These are phyloP conservation scores for Rubroboletus satanas DNA, from an alignment of 768 basidiomycete species.

Conservation along the genomic window DNA sequence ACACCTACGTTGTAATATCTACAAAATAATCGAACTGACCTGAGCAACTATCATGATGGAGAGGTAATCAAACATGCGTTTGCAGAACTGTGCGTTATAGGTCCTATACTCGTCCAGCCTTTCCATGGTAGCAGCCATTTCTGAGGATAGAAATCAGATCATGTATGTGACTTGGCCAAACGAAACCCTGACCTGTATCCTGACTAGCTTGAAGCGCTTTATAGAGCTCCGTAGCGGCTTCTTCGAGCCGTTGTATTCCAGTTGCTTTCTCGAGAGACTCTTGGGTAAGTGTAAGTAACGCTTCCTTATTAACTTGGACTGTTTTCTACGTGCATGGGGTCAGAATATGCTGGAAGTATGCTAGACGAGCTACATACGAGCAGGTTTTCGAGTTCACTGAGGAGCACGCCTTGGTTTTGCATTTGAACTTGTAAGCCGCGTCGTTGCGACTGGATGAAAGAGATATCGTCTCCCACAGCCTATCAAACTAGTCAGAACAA, in stretches of 20 bases:
- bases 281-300: conserved; percentile 75
- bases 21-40: conserved; percentile 40
- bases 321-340: conserved; percentile 60
- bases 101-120: conserved; percentile 86
- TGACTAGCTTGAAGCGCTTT: conserved; percentile 88
- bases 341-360: background rate
- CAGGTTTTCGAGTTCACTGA: conserved; percentile 83
- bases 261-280: conserved; percentile 80
- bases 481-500: conserved; percentile 32
- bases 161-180: background rate
- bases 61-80: conserved; percentile 84
- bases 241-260: conserved; percentile 77
- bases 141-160: conserved; percentile 35
- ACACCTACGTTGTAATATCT: background rate
- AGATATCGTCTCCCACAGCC: conserved; percentile 95
- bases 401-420: conserved; percentile 84
- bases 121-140: conserved; percentile 98
- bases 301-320: conserved; percentile 83
- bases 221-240: conserved; percentile 84
- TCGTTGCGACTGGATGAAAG: conserved; percentile 93
- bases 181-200: conserved; percentile 62
- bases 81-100: conserved; percentile 90
- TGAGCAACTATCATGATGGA: conserved; percentile 90
- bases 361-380: conserved; percentile 47
- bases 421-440: conserved; percentile 96